A percentile compares a stretch with the other conserved stretches of the same genome.
phyloP scores from a whole-genome alignment of 83 land plant genomes.

The Isoetes engelmannii region DNA sequence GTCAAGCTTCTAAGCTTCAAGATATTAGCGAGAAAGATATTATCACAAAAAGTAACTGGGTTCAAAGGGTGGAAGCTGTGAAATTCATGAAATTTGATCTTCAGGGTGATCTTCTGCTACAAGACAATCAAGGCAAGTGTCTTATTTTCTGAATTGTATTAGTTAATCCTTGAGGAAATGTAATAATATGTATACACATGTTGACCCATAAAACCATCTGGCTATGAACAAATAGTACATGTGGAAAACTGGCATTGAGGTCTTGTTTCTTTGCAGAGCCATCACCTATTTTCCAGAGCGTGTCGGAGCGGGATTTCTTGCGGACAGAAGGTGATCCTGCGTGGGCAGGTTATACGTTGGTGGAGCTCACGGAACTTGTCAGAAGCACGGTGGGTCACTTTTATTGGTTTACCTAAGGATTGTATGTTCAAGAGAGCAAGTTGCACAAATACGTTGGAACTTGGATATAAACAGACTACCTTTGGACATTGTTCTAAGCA shows the following conservation, averaged over 20 bases:
- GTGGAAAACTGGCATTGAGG: background rate
- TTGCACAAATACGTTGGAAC: no score
- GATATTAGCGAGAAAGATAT: background rate
- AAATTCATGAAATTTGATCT: slow-evolving; percentile 67
- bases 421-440: no score
- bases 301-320: slow-evolving; percentile 71
- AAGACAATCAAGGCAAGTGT: no score
- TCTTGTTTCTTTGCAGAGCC: background rate
- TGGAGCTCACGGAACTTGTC: slow-evolving; percentile 70
- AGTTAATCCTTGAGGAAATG: background rate
- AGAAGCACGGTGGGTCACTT: slow-evolving; percentile 64
- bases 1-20: background rate
- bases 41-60: slow-evolving; percentile 31
- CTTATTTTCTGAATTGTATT: background rate
- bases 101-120: slow-evolving; percentile 43
- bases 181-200: background rate
- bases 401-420: no score
- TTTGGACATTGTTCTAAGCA: no score
- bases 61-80: slow-evolving; percentile 74
- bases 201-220: background rate
- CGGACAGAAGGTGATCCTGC: slow-evolving; percentile 93
- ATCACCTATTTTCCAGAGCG: background rate
- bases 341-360: slow-evolving; percentile 76
- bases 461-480: no score
- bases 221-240: background rate